These are phyloP conservation scores for Coniferiporia sulphurascens DNA, from an alignment of 1,284 basidiomycete species.

Conservation along the genomic window DNA sequence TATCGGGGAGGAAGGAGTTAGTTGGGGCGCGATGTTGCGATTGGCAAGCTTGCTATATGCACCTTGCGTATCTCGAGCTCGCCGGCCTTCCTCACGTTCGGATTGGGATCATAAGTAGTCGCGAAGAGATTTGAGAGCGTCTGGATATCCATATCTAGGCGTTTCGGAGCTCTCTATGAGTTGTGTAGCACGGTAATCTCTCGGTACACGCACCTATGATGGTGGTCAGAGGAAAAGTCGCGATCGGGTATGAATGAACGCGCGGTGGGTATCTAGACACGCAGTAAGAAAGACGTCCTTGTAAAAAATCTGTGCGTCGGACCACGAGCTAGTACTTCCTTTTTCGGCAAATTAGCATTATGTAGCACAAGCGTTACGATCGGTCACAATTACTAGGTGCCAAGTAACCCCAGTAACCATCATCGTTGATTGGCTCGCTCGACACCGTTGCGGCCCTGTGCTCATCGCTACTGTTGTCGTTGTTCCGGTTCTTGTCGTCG, in stretches of 20 bases:
- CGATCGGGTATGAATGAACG: background rate
- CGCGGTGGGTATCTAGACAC: background rate
- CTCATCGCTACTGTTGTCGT: slow-evolving; percentile 53
- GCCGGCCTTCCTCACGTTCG: slow-evolving; percentile 76
- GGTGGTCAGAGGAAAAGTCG: background rate
- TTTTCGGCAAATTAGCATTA: background rate
- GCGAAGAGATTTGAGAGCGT: slow-evolving; percentile 72
- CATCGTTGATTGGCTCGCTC: slow-evolving; percentile 57
- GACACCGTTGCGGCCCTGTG: slow-evolving; percentile 65
- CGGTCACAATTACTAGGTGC: no score
- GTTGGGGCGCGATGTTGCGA: background rate
- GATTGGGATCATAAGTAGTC: slow-evolving; percentile 76
- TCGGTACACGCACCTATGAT: background rate
- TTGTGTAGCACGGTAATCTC: background rate
- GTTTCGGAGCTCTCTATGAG: background rate
- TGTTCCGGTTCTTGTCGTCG: background rate
- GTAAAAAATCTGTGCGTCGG: background rate
- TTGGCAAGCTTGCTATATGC: slow-evolving; percentile 17
- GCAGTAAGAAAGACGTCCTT: background rate
- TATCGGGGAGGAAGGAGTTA: background rate
- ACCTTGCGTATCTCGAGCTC: slow-evolving; percentile 85
- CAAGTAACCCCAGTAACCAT: background rate
- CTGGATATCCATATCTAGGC: slow-evolving; percentile 65
- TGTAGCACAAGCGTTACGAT: background rate
- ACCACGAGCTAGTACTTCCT: background rate